These are phyloP conservation scores for Lepidium aucheri DNA, from an alignment of 345 rosid species.

Conservation along the genomic window DNA sequence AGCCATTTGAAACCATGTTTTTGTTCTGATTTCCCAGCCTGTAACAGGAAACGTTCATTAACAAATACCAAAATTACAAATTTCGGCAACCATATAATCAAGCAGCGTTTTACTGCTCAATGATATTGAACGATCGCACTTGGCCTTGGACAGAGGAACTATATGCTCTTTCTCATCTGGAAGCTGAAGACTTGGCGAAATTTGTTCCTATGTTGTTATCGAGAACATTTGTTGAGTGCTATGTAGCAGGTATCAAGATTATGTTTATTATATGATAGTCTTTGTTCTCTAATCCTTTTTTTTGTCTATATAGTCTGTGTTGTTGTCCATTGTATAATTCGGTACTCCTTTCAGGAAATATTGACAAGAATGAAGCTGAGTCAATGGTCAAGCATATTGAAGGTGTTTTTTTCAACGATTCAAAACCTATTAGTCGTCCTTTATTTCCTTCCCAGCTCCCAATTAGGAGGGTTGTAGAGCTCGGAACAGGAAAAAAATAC, in stretches of 20 bases:
- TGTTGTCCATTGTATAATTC: not conserved
- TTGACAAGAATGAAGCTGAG: conserved; percentile 34
- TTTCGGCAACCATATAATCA: conserved; percentile 46
- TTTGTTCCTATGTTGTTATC: conserved; percentile 26
- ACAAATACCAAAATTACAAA: conserved; percentile 29
- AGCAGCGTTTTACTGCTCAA: conserved; percentile 54
- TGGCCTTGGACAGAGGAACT: conserved; percentile 66
- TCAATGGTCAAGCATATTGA: too few species aligned
- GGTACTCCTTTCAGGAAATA: conserved; percentile 40
- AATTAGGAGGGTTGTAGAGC: conserved; percentile 55
- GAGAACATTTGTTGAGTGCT: conserved; percentile 58
- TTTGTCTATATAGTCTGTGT: not conserved
- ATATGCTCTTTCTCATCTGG: conserved; percentile 54
- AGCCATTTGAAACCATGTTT: not conserved
- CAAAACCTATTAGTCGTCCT: conserved; percentile 47
- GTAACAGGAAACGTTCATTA: conserved; percentile 52
- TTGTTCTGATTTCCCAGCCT: not conserved
- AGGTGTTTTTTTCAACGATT: too few species aligned
- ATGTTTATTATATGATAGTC: not conserved
- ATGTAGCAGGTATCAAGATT: conserved; percentile 43
- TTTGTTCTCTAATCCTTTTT: not conserved
- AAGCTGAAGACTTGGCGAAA: conserved; percentile 49
- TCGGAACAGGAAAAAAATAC: conserved; percentile 42
- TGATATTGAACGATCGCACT: conserved; percentile 43
- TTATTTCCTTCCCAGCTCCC: conserved; percentile 60